Base-by-base conservation (phyloP, 352 stramenopile genomes). In the Phytophthora rubi region DNA sequence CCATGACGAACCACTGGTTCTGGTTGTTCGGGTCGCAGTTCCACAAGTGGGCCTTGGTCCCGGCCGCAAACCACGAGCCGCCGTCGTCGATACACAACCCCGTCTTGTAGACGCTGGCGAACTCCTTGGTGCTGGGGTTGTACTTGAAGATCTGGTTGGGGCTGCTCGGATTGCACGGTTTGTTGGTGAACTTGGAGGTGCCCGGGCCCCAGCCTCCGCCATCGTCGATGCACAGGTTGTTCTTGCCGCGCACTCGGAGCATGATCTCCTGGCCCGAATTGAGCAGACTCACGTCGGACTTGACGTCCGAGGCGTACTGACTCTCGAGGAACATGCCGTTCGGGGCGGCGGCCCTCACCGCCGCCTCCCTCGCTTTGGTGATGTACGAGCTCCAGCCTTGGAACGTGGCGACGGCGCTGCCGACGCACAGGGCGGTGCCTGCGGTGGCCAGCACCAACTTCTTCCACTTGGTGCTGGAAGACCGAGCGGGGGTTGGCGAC, bases 201-300 rank as follows among this genome's bases (percentile, higher is more conserved):
- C 47, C 71, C 8, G 37, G 35, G 1, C 42, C 35, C 64, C 53
- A 63, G 47, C 58, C 70, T 5, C 69, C 73, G 1, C 72, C 76
- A n/a, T 83, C 76, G 15, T 80, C 72, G 7, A 80, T 35, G 30
- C 76, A 83, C 18, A 81, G 16, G 23, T 73, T 75, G 33, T 59
- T 59, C 39, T 80, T 77, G 10, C 67, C 58, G 4, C 35, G 35
- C 35, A 42, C 35, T 9, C 35, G 35, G 35, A 42, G 35, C 35
- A 42, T 42, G 35, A 42, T 13, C 35, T 42, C 35, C 35, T 42
- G 35, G 35, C 35, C 35, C 35, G 35, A 42, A 9, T 42, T 42
- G 35, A 42, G 35, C 35, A 42, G 35, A 42, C 35, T 42, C 3
- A 42, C 4, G 35, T 42, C 35, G 35, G 35, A 42, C 35, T 42